Percentiles rank a stretch among this genome's conserved stretches.
Conservation (phyloP, 169 alveolate species). For the Plasmodium falciparum region DNA sequence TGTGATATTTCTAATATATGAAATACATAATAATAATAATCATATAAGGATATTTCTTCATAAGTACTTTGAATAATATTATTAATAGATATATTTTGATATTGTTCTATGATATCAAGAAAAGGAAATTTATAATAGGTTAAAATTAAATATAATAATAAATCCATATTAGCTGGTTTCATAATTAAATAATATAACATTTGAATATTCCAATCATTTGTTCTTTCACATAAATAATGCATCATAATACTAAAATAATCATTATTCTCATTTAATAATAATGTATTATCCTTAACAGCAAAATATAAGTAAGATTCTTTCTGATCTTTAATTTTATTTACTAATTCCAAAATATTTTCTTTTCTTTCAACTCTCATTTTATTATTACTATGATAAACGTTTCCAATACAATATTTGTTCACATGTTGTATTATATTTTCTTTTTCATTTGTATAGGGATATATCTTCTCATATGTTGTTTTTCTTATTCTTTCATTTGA, state of each 20-base stretch:
- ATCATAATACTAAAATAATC: slow-evolving; percentile 74
- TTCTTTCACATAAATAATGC: slow-evolving; percentile 62
- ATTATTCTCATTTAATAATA: slow-evolving; percentile 43
- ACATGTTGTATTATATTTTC: neutral
- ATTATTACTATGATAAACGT: too few relatives aligned
- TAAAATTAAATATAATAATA: slow-evolving; percentile 44
- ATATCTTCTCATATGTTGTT: neutral
- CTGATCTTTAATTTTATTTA: slow-evolving; percentile 44
- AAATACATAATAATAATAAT: slow-evolving; percentile 53
- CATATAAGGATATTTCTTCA: slow-evolving; percentile 62
- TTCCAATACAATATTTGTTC: neutral
- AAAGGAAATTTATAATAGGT: slow-evolving; percentile 57
- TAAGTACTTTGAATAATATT: slow-evolving; percentile 52
- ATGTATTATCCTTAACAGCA: slow-evolving; percentile 38
- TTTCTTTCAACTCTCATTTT: neutral
- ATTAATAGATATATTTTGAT: slow-evolving; percentile 28
- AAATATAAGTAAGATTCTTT: slow-evolving; percentile 67
- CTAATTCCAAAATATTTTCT: slow-evolving; percentile 7
- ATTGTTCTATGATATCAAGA: slow-evolving; percentile 50
- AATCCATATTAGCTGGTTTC: slow-evolving; percentile 69
- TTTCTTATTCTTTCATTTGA: neutral
- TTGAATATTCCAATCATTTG: slow-evolving; percentile 2
- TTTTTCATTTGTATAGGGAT: neutral
- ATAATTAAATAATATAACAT: slow-evolving; percentile 39
- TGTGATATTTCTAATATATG: slow-evolving; percentile 57